phyloP scores from a whole-genome alignment of 108 stramenopile genomes.

The Epipyxis sp. region DNA sequence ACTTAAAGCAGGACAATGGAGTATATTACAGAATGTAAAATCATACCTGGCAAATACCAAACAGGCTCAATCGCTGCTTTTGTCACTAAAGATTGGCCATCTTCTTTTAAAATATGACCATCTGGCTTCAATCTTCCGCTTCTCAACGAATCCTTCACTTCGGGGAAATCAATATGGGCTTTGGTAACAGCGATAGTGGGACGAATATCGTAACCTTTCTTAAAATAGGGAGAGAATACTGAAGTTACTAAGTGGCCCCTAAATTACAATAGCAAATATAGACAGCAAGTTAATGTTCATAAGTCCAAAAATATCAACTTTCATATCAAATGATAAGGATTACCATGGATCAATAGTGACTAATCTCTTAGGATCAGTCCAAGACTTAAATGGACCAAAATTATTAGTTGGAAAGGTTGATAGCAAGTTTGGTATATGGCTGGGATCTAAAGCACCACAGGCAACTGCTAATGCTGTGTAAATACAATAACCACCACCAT shows the following conservation, averaged over 20 bases:
- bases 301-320: background rate
- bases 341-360: constrained; percentile 95
- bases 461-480: constrained; percentile 96
- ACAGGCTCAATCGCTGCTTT: constrained; percentile 99
- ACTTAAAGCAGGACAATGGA: too few relatives aligned
- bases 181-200: constrained; percentile 99
- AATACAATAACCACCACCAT: constrained; percentile 89
- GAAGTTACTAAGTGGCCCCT: constrained; percentile 28
- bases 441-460: constrained; percentile 83
- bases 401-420: constrained; percentile 85
- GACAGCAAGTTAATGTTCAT: background rate
- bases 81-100: constrained; percentile 84
- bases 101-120: constrained; percentile 70
- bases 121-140: constrained; percentile 81
- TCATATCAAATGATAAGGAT: constrained; percentile 74
- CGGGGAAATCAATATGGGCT: constrained; percentile 6
- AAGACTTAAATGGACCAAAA: constrained; percentile 87
- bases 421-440: constrained; percentile 83
- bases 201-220: constrained; percentile 96
- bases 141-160: constrained; percentile 46
- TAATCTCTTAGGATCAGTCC: constrained; percentile 91
- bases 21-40: too few relatives aligned
- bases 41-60: constrained; percentile 98
- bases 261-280: background rate
- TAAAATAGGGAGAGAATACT: constrained; percentile 73